Base-by-base conservation (phyloP, 1,284 basidiomycete species). In the Coniferiporia sulphurascens region DNA sequence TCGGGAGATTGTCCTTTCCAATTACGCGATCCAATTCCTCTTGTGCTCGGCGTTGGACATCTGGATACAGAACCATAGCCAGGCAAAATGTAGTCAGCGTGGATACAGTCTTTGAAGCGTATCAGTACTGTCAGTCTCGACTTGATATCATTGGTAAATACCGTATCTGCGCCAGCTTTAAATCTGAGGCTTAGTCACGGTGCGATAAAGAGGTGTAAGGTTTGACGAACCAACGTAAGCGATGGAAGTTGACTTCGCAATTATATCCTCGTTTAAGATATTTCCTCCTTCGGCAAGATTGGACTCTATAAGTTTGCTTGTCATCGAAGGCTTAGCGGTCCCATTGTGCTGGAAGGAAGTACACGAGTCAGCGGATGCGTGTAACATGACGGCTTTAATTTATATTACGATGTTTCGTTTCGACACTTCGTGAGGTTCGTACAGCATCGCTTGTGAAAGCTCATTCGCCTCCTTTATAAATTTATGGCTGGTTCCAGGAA, bases 11-110 rank as follows among this genome's bases (percentile, higher is more conserved):
- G 34, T 62, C 62, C 27, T 59, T 58, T 27, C 66, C 66, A 1
- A 68, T 57, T n/a, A 67, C 65, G 22, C 57, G 63, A 36, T 64
- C 63, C 8, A 63, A 38, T 45, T 64, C 62, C 32, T 56, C 63
- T 58, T 64, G 63, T 12, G 50, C 63, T 21, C 56, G 58, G 17
- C 22, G 38, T 21, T 55, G 52, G 17, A 17, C 55, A 2, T 66
- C 63, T 4, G 65, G 64, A 38, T 61, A 45, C 21, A 64, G 60
- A 1, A 61, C 38, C 50, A 63, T 48, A 1, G 65, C 63, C 4
- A 67, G 48, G 3, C 63, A 13, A 36, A 67, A 59, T 1, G 63
- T 32, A 17, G 44, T 51, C 36, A 63, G 21, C 2, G 61, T 22
- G 1, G 65, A 59, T 8, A 54, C 59, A 12, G 43, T 53, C 60